Percentiles rank a stretch among this genome's conserved stretches.
Evolutionary conservation across 2,329 filamentous ascomycete genomes (phyloP).

Genomic region (Trichophyton rubrum): DNA sequence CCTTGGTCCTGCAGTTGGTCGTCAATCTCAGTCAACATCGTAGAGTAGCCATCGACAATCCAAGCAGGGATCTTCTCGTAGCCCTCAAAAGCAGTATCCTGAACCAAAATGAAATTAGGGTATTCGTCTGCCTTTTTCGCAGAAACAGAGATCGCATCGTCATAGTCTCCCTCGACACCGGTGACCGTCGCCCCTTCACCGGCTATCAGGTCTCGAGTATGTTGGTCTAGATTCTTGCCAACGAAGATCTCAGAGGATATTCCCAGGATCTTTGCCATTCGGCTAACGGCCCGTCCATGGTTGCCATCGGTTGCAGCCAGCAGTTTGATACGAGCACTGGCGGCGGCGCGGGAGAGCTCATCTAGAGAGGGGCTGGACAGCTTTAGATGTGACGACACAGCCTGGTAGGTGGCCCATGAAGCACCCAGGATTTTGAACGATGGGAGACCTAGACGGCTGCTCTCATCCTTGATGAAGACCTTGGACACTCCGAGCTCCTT

Average conservation of each 20-base stretch:
- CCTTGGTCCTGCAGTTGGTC: constrained; percentile 40
- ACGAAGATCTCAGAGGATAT: constrained; percentile 50
- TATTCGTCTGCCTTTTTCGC: constrained; percentile 27
- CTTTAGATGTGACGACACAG: constrained; percentile 37
- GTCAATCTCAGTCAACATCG: constrained; percentile 58
- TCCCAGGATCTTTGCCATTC: constrained; percentile 50
- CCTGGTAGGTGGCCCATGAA: constrained; percentile 56
- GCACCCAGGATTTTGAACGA: constrained; percentile 73
- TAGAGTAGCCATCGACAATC: constrained; percentile 67
- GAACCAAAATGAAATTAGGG: constrained; percentile 44
- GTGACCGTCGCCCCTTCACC: constrained; percentile 51
- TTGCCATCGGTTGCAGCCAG: constrained; percentile 64
- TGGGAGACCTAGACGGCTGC: constrained; percentile 53
- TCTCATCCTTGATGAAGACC: constrained; percentile 61
- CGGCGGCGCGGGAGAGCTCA: constrained; percentile 29
- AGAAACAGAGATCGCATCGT: constrained; percentile 46
- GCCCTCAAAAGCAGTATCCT: constrained; percentile 55
- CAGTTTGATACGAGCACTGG: constrained; percentile 30
- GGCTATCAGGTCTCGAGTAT: constrained; percentile 44
- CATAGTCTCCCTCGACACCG: constrained; percentile 49
- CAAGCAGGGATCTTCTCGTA: constrained; percentile 57
- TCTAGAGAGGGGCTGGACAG: constrained; percentile 36
- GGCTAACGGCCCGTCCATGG: constrained; percentile 59
- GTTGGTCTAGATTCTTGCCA: constrained; percentile 43
- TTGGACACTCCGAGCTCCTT: constrained; percentile 43